Evolutionary conservation across 768 basidiomycete genomes (phyloP).

Genomic region (Podaxis sp.): DNA sequence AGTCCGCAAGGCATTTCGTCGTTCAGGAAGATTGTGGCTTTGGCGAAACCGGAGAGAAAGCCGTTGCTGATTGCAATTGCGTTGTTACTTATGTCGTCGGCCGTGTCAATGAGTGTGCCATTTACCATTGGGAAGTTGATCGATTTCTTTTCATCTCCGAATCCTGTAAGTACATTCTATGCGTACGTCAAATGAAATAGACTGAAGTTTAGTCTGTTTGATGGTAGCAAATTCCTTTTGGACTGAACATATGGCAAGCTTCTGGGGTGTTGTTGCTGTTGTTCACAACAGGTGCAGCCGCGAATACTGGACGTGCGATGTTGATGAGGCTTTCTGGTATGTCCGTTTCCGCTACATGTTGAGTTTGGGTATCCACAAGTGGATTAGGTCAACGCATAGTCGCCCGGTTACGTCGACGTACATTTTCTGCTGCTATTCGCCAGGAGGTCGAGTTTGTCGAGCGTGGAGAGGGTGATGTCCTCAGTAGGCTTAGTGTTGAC

Average conservation of each 20-base stretch:
- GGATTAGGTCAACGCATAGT: conserved; percentile 82
- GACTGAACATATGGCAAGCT: conserved; percentile 77
- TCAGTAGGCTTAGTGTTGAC: conserved; percentile 89
- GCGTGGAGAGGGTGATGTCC: conserved; percentile 88
- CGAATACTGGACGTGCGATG: conserved; percentile 81
- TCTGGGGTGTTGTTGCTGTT: conserved; percentile 69
- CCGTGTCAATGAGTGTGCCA: conserved; percentile 90
- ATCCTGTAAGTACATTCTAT: conserved; percentile 54
- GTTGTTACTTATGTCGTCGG: conserved; percentile 80
- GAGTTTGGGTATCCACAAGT: background rate
- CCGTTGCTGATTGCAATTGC: conserved; percentile 76
- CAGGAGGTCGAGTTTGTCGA: conserved; percentile 96
- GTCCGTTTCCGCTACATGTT: conserved; percentile 16
- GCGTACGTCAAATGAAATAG: background rate
- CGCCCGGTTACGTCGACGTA: conserved; percentile 77
- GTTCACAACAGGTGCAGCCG: conserved; percentile 85
- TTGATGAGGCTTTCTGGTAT: conserved; percentile 84
- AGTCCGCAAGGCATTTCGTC: conserved; percentile 53
- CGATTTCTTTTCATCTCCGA: conserved; percentile 80
- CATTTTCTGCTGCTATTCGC: conserved; percentile 78
- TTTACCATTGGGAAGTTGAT: conserved; percentile 93
- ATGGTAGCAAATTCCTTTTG: conserved; percentile 71
- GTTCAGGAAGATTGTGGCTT: conserved; percentile 68
- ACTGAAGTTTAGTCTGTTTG: conserved; percentile 6
- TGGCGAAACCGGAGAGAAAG: conserved; percentile 82